Conservation (phyloP, 805 yeast genomes). For the Lachancea lanzarotensis region DNA sequence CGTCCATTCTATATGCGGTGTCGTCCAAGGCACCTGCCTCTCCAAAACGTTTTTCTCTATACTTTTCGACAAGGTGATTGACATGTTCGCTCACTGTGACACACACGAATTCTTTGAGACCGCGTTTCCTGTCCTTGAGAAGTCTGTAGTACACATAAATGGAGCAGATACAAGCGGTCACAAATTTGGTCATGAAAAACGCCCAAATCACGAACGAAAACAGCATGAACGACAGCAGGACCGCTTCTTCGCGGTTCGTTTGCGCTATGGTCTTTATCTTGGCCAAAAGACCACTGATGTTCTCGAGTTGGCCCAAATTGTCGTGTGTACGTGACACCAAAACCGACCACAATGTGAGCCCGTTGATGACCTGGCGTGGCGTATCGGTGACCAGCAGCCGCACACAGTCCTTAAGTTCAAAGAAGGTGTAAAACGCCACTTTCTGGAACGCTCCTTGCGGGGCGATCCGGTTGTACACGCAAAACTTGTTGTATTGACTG, state of each 20-base stretch:
- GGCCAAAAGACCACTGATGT: slow-evolving; percentile 29
- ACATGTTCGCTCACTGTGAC: slow-evolving; percentile 51
- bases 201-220: slow-evolving; percentile 71
- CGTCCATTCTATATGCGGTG: neutral
- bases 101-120: slow-evolving; percentile 58
- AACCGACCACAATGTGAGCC: slow-evolving; percentile 58
- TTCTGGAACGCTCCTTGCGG: slow-evolving; percentile 61
- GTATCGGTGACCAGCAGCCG: slow-evolving; percentile 68
- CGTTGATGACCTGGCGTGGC: slow-evolving; percentile 82
- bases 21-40: neutral
- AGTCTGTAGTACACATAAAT: slow-evolving; percentile 46
- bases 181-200: slow-evolving; percentile 51
- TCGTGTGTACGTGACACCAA: slow-evolving; percentile 31
- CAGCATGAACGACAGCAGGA: slow-evolving; percentile 70
- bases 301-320: slow-evolving; percentile 29
- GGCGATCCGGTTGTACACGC: slow-evolving; percentile 64
- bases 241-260: slow-evolving; percentile 55
- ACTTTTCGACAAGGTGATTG: slow-evolving; percentile 35
- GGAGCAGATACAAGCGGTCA: slow-evolving; percentile 46
- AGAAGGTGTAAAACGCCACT: slow-evolving; percentile 58
- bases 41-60: slow-evolving; percentile 1
- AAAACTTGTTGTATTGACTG: slow-evolving; percentile 56
- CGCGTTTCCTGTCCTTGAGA: slow-evolving; percentile 32
- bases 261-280: slow-evolving; percentile 54
- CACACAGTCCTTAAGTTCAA: slow-evolving; percentile 56